Conservation (phyloP, 305 asterid genomes). For the Ajuga reptans region DNA sequence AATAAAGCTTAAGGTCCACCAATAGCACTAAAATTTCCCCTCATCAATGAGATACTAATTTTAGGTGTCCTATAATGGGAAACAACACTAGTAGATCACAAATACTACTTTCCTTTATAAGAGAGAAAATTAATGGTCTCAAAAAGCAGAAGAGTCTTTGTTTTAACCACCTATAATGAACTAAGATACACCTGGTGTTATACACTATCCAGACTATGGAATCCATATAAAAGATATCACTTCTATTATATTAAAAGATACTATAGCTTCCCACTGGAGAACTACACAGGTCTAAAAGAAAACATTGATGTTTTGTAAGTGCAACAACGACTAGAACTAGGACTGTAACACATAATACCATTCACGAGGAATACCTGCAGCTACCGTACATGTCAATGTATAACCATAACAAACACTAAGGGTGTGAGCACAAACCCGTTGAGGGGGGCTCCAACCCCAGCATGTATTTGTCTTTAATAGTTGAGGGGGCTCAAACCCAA, state of each 20-base stretch:
- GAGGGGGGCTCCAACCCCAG: too few species aligned
- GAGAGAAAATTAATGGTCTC: slow-evolving; percentile 1
- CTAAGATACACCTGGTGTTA: not conserved
- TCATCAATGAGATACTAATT: not conserved
- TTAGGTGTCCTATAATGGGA: not conserved
- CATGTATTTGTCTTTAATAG: too few species aligned
- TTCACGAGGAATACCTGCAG: not conserved
- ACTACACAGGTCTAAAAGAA: not conserved
- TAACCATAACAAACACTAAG: not conserved
- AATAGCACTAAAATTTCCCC: slow-evolving; percentile 6
- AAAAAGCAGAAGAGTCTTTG: not conserved
- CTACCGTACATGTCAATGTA: too few species aligned
- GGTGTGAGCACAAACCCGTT: too few species aligned
- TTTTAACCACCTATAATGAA: not conserved
- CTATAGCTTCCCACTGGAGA: not conserved
- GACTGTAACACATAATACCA: not conserved
- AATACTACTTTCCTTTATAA: not conserved
- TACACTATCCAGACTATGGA: not conserved
- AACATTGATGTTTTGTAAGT: not conserved
- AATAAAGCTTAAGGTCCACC: slow-evolving; percentile 18
- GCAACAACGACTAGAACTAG: not conserved
- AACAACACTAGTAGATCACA: not conserved
- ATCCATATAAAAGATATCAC: not conserved
- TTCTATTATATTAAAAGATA: not conserved
- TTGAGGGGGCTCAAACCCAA: too few species aligned